A percentile compares a stretch with the other conserved stretches of the same genome.
These are phyloP conservation scores for Hordeum vulgare DNA, from an alignment of 176 grass and related monocot genomes.

Conservation along the genomic window MorexV3_pseudomolecules_assembly NC_058520.1:511439946-511440445, in stretches of 20 bases:
- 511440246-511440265: neutral
- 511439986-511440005: neutral
- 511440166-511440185: neutral
- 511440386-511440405: neutral
- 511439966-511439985: neutral
- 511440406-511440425: neutral
- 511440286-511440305: neutral
- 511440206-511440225: neutral
- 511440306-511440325: neutral
- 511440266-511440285: neutral
- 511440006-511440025: no score
- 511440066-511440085: no score
- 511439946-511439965: neutral
- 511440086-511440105: neutral
- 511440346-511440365: neutral
- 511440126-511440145: neutral
- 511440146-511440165: neutral
- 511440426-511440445: neutral
- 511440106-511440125: neutral
- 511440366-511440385: neutral
- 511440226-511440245: neutral
- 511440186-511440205: neutral
- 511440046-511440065: no score
- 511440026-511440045: no score
- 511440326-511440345: neutral